Conservation (phyloP, 108 stramenopile species). For the Epipyxis sp. region DNA sequence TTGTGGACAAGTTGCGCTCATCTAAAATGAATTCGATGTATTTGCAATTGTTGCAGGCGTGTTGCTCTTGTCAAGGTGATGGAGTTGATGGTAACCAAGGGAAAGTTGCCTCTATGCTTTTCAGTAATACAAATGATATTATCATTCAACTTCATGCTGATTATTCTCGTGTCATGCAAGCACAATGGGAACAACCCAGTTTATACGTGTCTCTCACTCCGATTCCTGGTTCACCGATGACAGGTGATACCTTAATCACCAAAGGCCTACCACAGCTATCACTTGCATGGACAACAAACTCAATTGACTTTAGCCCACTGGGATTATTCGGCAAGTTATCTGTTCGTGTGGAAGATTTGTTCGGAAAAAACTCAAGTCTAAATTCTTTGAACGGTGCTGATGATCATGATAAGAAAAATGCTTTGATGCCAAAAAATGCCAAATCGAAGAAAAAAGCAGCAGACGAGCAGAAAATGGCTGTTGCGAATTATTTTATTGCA, state of each 20-base stretch:
- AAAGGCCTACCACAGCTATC: constrained; percentile 8
- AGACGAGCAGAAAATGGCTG: constrained; percentile 2
- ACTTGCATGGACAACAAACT: constrained; percentile 29
- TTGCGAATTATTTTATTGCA: constrained; percentile 42
- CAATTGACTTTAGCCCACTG: constrained; percentile 24
- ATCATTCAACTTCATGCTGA: constrained; percentile 30
- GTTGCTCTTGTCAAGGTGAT: constrained; percentile 37
- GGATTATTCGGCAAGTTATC: constrained; percentile 28
- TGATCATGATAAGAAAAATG: neutral
- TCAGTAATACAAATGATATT: constrained; percentile 22
- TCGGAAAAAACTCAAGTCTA: too few relatives aligned
- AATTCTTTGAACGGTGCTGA: too few relatives aligned
- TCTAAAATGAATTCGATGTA: constrained; percentile 41
- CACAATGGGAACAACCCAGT: neutral
- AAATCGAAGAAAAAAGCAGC: neutral
- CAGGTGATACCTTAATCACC: neutral
- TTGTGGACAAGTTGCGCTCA: constrained; percentile 33
- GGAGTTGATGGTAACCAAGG: constrained; percentile 48
- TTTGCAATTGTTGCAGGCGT: constrained; percentile 38
- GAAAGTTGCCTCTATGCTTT: constrained; percentile 28
- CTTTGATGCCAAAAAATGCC: neutral
- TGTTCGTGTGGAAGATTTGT: constrained; percentile 16
- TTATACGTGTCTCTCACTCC: constrained; percentile 6
- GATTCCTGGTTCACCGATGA: neutral
- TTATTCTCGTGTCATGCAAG: neutral